A percentile compares a stretch with the other conserved stretches of the same genome.
These are phyloP conservation scores for Metschnikowia continentalis DNA, from an alignment of 805 yeast species.

Conservation along the genomic window DNA sequence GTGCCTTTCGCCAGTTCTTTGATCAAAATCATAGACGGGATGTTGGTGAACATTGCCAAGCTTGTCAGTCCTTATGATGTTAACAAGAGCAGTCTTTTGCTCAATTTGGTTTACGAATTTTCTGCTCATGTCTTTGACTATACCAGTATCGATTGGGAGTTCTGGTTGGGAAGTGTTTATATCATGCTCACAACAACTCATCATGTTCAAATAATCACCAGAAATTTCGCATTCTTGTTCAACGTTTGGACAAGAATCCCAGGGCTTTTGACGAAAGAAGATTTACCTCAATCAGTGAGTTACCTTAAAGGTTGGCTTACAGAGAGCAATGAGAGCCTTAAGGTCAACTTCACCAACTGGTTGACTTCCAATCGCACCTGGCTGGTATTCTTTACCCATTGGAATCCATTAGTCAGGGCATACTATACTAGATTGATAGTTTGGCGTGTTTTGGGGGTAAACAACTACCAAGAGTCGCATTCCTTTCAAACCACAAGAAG, in stretches of 20 bases:
- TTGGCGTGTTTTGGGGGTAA: slow-evolving; percentile 56
- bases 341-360: slow-evolving; percentile 52
- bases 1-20: slow-evolving; percentile 17
- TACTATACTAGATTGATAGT: slow-evolving; percentile 63
- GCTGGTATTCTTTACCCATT: slow-evolving; percentile 62
- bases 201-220: slow-evolving; percentile 57
- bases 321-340: slow-evolving; percentile 36
- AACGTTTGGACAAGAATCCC: slow-evolving; percentile 74
- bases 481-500: slow-evolving; percentile 27
- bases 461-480: slow-evolving; percentile 34
- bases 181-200: slow-evolving; percentile 57
- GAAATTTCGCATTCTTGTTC: slow-evolving; percentile 62
- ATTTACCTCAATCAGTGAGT: slow-evolving; percentile 3
- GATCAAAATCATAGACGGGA: slow-evolving; percentile 27
- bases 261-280: slow-evolving; percentile 19
- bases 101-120: slow-evolving; percentile 40
- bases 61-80: slow-evolving; percentile 35
- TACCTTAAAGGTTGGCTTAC: slow-evolving; percentile 35
- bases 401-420: slow-evolving; percentile 73
- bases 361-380: slow-evolving; percentile 49
- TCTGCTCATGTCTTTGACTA: slow-evolving; percentile 29
- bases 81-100: slow-evolving; percentile 34
- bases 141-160: slow-evolving; percentile 59
- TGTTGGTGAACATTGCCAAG: slow-evolving; percentile 33
- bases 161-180: slow-evolving; percentile 63